Percentiles rank a stretch among this genome's conserved stretches.
Evolutionary conservation across 768 basidiomycete genomes (phyloP).

Genomic region (Phanerochaete carnosa): DNA sequence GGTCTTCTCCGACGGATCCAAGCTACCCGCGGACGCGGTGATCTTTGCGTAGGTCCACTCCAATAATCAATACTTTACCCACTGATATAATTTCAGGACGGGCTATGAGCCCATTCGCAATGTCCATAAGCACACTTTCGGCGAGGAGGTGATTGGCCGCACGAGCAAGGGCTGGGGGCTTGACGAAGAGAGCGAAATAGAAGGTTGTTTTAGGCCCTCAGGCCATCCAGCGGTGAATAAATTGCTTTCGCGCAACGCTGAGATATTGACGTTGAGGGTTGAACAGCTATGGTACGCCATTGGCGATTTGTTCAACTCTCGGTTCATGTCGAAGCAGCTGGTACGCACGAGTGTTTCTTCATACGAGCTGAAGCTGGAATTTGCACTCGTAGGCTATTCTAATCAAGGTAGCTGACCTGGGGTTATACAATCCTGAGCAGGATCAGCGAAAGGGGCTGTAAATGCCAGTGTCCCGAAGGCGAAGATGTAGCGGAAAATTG

Average conservation of each 20-base stretch:
- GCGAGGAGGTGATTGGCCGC: slow-evolving; percentile 31
- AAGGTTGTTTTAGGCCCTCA: slow-evolving; percentile 33
- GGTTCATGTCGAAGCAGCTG: slow-evolving; percentile 36
- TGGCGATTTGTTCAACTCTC: slow-evolving; percentile 31
- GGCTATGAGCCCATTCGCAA: slow-evolving; percentile 32
- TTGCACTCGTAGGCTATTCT: slow-evolving; percentile 2
- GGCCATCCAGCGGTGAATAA: slow-evolving; percentile 37
- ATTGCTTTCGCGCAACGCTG: not conserved
- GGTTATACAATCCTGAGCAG: not conserved
- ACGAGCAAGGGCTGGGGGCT: slow-evolving; percentile 35
- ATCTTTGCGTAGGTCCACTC: slow-evolving; percentile 25
- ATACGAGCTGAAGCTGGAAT: not conserved
- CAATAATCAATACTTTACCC: not conserved
- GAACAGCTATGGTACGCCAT: slow-evolving; percentile 37
- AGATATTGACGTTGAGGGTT: not conserved
- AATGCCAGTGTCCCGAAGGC: not conserved
- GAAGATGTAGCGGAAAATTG: not conserved
- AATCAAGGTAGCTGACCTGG: slow-evolving; percentile 10
- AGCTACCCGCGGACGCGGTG: slow-evolving; percentile 27
- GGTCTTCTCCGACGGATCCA: slow-evolving; percentile 24
- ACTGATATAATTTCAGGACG: slow-evolving; percentile 15
- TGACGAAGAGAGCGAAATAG: slow-evolving; percentile 38
- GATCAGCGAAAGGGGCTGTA: not conserved
- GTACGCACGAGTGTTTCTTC: slow-evolving; percentile 19
- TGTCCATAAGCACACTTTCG: slow-evolving; percentile 30